Evolutionary conservation across 805 yeast genomes (phyloP), one percentile per base, ranked within the genome.

Genomic region (Priceomyces fermenticarens): DNA sequence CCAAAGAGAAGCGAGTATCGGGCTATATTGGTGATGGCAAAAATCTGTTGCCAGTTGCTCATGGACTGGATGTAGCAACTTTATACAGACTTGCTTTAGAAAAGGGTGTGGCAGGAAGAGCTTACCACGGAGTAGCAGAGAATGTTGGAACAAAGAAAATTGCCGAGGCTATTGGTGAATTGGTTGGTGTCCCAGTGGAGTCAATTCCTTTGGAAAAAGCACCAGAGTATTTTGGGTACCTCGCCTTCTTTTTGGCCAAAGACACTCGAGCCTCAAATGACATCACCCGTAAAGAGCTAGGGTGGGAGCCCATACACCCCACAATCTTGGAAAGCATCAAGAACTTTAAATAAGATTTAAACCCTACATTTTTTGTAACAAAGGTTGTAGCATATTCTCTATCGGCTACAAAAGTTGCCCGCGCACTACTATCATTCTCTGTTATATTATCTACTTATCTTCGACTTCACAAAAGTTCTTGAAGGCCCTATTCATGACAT

Each of bases 21-120:
- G 44, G 58, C 4, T 70, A 63, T 49, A 48, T 63, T 8, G 75
- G 70, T 10, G 65, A 58, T 26, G 68, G 65, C 14, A 40, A 45
- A 10, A 57, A 53, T 40, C 38, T 30, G 5, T 67, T 70, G 69
- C 40, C 64, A 2, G 60, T 65, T 5, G 62, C 57, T 30, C 52
- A 60, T 38, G 50, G 52, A 8, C 15, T 27, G 2, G 74, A 69
- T 52, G 63, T 58, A 12, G 72, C 70, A 10, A 38, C 14, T 3
- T 34, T 64, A 14, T 66, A 40, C 34, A 14, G 30, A 29, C 33
- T 37, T 11, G 47, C 43, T 10, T 13, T 45, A n/a, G 48, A 43
- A 30, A 41, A 42, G 35, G 51, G 41, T 10, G 20, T 20, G 12
- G 28, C 45, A 12, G 47, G 47, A 10, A 10, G 12, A 2, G 30